Evolutionary conservation across 1,284 basidiomycete species (phyloP), one percentile per base, ranked within the genome.

Genomic region (Trichosporon faecale): DNA sequence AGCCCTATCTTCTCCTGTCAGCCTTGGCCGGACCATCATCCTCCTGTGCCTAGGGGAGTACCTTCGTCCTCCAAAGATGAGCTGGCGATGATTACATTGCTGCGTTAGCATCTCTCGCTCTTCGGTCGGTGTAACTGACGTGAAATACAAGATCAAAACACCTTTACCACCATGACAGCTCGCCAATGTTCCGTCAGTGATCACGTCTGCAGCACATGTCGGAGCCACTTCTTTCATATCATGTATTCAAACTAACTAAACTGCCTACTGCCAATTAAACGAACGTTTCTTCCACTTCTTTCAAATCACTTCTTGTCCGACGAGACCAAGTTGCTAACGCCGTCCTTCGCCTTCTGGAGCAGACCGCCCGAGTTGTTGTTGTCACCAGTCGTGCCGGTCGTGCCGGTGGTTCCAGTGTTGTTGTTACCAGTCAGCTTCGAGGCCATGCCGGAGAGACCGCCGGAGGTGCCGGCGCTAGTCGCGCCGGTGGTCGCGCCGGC

Each of bases 241-340:
- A 44, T 44, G 40, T 44, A 44, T 44, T 44, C 40, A 44, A 44
- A 14, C 40, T 44, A 14, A 5, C 40, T 44, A 44, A 33, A n/a
- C n/a, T n/a, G n/a, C n/a, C n/a, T n/a, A n/a, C n/a, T n/a, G n/a
- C n/a, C n/a, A n/a, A n/a, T n/a, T n/a, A n/a, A n/a, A n/a, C n/a
- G n/a, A n/a, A n/a, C n/a, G n/a, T n/a, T n/a, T n/a, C 27, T 61
- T 5, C 57, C 8, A 11, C 18, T 29, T 16, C 11, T 25, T 25
- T 29, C 52, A 27, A 33, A n/a, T 14, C 33, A 27, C 25, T 60
- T 61, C 27, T 31, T 31, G 57, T 31, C 18, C 16, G 27, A 29
- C 57, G 57, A 61, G 57, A 61, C 57, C 29, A 61, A 29, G 57
- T 61, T 61, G 49, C 49, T 52, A 18, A 52, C 23, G 7, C 49